Conservation (phyloP, 257 asterid species). For the Solanum chiquidenum region DNA sequence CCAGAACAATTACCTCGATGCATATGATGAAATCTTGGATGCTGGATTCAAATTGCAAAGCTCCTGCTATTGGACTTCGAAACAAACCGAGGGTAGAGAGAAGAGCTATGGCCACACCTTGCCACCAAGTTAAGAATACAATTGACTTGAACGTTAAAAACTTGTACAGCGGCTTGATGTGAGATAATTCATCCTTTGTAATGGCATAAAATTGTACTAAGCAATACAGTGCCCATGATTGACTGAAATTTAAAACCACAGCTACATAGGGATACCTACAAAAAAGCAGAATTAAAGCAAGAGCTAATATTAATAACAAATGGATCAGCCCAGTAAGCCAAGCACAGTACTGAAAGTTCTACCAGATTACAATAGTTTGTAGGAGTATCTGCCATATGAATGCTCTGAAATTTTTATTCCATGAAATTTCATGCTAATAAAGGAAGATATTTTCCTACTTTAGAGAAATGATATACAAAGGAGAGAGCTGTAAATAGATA, state of each 20-base stretch:
- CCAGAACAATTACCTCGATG: conserved; percentile 72
- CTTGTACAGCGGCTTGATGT: conserved; percentile 85
- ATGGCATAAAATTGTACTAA: conserved; percentile 84
- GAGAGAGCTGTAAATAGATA: neutral
- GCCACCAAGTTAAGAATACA: conserved; percentile 99
- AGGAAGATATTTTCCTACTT: neutral
- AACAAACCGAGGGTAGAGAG: conserved; percentile 66
- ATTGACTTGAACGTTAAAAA: conserved; percentile 94
- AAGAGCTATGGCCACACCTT: conserved; percentile 92
- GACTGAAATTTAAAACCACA: conserved; percentile 91
- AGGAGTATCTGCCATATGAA: neutral
- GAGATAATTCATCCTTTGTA: conserved; percentile 83
- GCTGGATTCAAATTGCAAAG: conserved; percentile 74
- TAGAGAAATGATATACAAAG: neutral
- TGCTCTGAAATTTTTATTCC: neutral
- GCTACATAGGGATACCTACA: conserved; percentile 93
- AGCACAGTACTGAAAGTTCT: neutral
- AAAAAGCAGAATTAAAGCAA: conserved; percentile 1
- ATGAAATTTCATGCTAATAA: neutral
- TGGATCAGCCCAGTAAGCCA: neutral
- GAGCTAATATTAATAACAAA: neutral
- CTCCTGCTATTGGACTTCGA: conserved; percentile 79
- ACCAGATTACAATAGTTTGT: neutral
- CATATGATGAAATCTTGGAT: conserved; percentile 94
- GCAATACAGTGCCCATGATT: conserved; percentile 97